Percentiles rank a stretch among this genome's conserved stretches.
phyloP scores from a whole-genome alignment of 441 rosid genomes.

The Gossypium schwendimanii region DNA sequence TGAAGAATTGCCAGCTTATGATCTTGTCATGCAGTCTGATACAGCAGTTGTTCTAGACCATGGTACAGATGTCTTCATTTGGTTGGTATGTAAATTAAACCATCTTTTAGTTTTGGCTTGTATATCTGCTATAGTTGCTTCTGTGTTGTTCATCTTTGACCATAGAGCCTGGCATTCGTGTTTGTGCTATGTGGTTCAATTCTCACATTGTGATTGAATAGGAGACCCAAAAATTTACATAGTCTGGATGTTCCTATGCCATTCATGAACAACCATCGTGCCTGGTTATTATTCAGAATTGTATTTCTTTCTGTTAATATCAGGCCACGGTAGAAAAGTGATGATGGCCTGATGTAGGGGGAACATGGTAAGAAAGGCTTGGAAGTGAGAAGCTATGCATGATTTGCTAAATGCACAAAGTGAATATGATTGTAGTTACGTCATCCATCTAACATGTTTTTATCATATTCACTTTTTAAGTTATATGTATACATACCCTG shows the following conservation, averaged over 20 bases:
- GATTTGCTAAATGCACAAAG: not conserved
- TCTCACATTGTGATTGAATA: not conserved
- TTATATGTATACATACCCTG: not conserved
- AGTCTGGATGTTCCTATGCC: not conserved
- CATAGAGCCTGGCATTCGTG: not conserved
- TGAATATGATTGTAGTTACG: not conserved
- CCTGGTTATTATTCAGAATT: not conserved
- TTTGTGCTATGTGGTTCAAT: not conserved
- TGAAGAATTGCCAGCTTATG: slow-evolving; percentile 86
- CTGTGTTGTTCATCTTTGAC: slow-evolving; percentile 14
- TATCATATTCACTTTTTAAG: not conserved
- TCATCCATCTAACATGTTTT: not conserved
- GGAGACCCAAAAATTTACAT: not conserved
- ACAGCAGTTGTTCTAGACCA: slow-evolving; percentile 94
- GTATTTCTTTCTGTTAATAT: not conserved
- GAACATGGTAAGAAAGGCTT: not conserved
- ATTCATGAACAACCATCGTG: not conserved
- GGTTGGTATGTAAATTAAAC: slow-evolving; percentile 63
- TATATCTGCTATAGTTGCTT: slow-evolving; percentile 3
- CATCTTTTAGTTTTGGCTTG: slow-evolving; percentile 12
- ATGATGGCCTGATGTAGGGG: not conserved
- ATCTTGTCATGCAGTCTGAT: slow-evolving; percentile 92
- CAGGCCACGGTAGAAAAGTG: not conserved
- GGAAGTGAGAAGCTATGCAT: not conserved
- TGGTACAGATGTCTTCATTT: slow-evolving; percentile 94